Base-by-base conservation (phyloP, 2,329 filamentous ascomycete genomes). In the Colletotrichum liriopes region DNA sequence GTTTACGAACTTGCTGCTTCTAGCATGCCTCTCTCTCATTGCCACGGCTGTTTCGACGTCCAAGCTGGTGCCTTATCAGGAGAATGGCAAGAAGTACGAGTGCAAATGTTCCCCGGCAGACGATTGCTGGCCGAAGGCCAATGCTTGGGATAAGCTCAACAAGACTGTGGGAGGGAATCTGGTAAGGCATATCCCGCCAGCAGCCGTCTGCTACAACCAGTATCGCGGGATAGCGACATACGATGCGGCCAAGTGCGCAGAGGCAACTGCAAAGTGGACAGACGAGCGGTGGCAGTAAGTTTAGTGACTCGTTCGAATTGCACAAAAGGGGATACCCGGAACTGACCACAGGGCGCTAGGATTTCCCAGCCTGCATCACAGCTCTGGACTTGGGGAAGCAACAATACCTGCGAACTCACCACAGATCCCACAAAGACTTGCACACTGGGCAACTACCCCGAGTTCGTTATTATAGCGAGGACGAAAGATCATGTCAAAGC, bases 41-140 rank as follows among this genome's bases (percentile, higher is more conserved):
- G 59, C 58, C 59, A 60, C 26, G 11, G 59, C 54, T 2, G 16
- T 60, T 18, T 54, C 32, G 8, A 49, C 59, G 8, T 20, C 35
- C 26, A 52, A 41, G 23, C 43, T 64, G 9, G 71, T 71, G 23
- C 49, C 55, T n/a, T 73, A 66, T 18, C 26, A 43, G 7, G 71
- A 73, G 49, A 58, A 66, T 26, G 71, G 71, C 23, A 62, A 52
- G 6, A 51, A 64, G 1, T 73, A 74, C 16, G 54, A 49, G 14
- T 87, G 85, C 77, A 83, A 82, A 54, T 86, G 84, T 77, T 84
- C 86, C 54, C 87, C 88, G 0, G 83, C 82, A 8, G 86, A 89
- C 61, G 23, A 74, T 3, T 86, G 85, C 77, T 90, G 88, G 88
- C 88, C 88, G 0, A 79, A 80, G 1, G 23, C 65, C 3, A 32